Base-by-base conservation (phyloP, 257 asterid genomes). In the Agastache rugosa region DNA sequence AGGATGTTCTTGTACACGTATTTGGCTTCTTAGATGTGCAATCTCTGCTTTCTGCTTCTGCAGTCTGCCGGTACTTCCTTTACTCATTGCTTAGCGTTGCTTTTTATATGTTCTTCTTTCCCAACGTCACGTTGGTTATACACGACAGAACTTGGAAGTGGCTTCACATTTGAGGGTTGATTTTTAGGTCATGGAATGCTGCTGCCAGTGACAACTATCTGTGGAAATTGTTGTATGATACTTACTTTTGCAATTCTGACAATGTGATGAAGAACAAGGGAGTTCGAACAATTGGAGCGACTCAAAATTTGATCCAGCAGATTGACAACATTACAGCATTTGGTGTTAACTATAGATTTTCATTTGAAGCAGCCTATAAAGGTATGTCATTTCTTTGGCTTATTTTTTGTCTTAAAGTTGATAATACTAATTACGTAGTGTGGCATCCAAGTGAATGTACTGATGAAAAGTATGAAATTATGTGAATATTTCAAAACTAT, bases 121-220 rank as follows among this genome's bases (percentile, higher is more conserved):
- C 37, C 41, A 15, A 9, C 29, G 34, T 29, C 31, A 34, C 0
- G 8, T 23, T 39, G 35, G 69, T 19, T 29, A 31, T 19, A 53
- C 44, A 44, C 45, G 27, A n/a, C n/a, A n/a, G 34, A 29, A 29
- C 7, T 10, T 14, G 62, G 65, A 44, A 20, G 45, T 14, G 17
- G 59, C 22, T 45, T 73, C 61, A 50, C 35, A 60, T 53, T 35
- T 65, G 79, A 23, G 71, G 41, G 11, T 63, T 41, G 19, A 51
- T 83, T 58, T 77, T 44, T 84, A 93, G 99, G 85, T 83, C 80
- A 54, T 92, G 99, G 98, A 82, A 80, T 83, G 77, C 27, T 20
- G 92, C 91, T 55, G 88, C 98, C 66, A 55, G 79, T 74, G 99
- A 92, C 61, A 79, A 87, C 83, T 75, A 72, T 73, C 83, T 94